Base-by-base conservation (phyloP, 1,284 basidiomycete species). In the Mycocalia duriaeana region DNA sequence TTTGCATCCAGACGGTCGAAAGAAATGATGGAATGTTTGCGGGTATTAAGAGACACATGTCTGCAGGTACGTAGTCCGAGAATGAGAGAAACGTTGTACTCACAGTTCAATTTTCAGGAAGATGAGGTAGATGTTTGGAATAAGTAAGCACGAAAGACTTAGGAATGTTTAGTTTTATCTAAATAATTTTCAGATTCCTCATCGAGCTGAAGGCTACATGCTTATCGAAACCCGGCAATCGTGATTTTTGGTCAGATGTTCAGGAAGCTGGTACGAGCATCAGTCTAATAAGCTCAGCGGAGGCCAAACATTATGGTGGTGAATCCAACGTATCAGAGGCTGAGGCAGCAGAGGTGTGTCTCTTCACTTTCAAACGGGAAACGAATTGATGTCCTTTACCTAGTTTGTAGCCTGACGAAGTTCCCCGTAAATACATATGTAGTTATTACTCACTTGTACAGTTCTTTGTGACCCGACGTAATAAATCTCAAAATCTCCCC, bases 81-180 rank as follows among this genome's bases (percentile, higher is more conserved):
- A 34, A 35, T 31, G 8, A n/a, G 28, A n/a, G 28, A n/a, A 31
- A 31, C 8, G 28, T 31, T 31, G 28, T 31, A 31, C 28, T 31
- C 28, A 31, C 8, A n/a, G 28, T 31, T 39, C 18, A 48, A n/a
- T 47, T 26, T 37, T 25, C 54, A 86, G 79, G 85, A 90, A 65
- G 85, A 89, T 59, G 85, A 89, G 62, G 77, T 89, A 36, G 82
- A 85, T 44, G 76, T 76, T 19, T 91, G 88, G 88, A 90, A 91
- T 64, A 62, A 61, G 82, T 87, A 50, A 53, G 80, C 71, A 25
- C 37, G n/a, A n/a, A n/a, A n/a, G n/a, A n/a, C n/a, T n/a, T n/a
- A n/a, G n/a, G n/a, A n/a, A n/a, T n/a, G n/a, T n/a, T n/a, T n/a
- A n/a, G n/a, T n/a, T n/a, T 42, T 45, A 36, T 36, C 38, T 47